Base-by-base conservation (phyloP, 805 yeast species). In the Cyberlindnera americana region DNA sequence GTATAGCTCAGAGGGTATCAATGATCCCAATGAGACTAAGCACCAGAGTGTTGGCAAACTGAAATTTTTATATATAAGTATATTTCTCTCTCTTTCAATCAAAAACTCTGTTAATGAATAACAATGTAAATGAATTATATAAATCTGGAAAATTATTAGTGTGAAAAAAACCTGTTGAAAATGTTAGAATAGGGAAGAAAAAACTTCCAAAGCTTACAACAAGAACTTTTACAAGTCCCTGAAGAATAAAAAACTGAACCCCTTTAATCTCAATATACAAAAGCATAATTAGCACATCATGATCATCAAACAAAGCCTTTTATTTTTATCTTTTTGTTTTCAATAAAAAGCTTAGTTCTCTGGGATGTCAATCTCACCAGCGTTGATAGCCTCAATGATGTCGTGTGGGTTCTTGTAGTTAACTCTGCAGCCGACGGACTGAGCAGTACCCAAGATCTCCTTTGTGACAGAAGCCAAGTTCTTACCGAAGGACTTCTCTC, bases 381-480 rank as follows among this genome's bases (percentile, higher is more conserved):
- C 91, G 78, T 91, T 81, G 72, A 93, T 93, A 72, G 91, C 96
- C 62, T 90, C 99, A 66, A 93, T 91, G 77, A 91, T 83, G 74
- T 86, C 97, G 72, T 93, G 98, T 61, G 99, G 96, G 83, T 91
- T 91, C 83, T 93, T 91, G 77, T 90, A 95, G 75, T 89, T 91
- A 69, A 93, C 97, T 77, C 97, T 90, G 78, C 96, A 90, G 66
- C 99, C 99, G 67, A 93, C 95, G 56, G 97, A 90, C 79, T 91
- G 98, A 64, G 98, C 97, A 72, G 99, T 93, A 74, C 99, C 99
- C 70, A 93, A 84, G 68, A 93, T 86, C 81, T 93, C 99, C 83
- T 93, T 93, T 65, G 96, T 78, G 61, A 93, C 96, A 50, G 97
- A 93, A 56, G 95, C 88, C 70, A 93, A 83, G 74, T 65, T 86